Evolutionary conservation across 2,329 filamentous ascomycete genomes (phyloP).

Genomic region (Neonectria faginata): DNA sequence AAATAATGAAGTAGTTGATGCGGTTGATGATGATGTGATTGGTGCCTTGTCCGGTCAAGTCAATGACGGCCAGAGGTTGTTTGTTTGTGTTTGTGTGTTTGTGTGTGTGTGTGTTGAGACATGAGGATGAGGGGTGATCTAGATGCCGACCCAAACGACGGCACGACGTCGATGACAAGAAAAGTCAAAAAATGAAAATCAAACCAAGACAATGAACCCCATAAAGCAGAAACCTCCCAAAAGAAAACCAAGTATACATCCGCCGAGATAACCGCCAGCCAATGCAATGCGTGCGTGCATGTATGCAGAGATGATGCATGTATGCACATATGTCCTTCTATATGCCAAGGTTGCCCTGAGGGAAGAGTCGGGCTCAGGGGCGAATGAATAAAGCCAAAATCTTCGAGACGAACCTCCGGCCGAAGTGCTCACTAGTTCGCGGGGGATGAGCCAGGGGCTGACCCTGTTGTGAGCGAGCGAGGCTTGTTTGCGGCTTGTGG

Average conservation of each 20-base stretch:
- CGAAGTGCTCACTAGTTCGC: constrained; percentile 16
- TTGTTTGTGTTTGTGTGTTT: constrained; percentile 12
- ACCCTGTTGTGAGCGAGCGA: constrained; percentile 5
- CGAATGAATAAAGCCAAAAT: constrained; percentile 11
- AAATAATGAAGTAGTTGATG: constrained; percentile 1
- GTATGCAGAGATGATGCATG: no score
- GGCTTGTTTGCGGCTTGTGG: constrained; percentile 1
- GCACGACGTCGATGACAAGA: constrained; percentile 1
- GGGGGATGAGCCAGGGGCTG: constrained; percentile 5
- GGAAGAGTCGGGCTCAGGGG: constrained; percentile 18
- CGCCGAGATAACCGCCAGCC: constrained; percentile 34
- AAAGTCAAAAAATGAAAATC: constrained; percentile 4
- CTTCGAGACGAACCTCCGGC: constrained; percentile 1
- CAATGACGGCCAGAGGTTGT: constrained; percentile 14
- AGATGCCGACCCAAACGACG: constrained; percentile 12
- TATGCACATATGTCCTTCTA: constrained; percentile 24
- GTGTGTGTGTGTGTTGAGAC: constrained; percentile 24
- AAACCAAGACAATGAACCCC: not conserved
- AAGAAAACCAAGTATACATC: constrained; percentile 31
- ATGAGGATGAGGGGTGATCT: constrained; percentile 27
- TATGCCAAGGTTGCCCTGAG: constrained; percentile 24
- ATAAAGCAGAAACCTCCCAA: not conserved
- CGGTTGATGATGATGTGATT: constrained; percentile 1
- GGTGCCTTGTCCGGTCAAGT: constrained; percentile 1
- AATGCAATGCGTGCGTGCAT: constrained; percentile 27